Evolutionary conservation across 2,329 filamentous ascomycete species (phyloP).

Genomic region (Fusarium xylarioides): DNA sequence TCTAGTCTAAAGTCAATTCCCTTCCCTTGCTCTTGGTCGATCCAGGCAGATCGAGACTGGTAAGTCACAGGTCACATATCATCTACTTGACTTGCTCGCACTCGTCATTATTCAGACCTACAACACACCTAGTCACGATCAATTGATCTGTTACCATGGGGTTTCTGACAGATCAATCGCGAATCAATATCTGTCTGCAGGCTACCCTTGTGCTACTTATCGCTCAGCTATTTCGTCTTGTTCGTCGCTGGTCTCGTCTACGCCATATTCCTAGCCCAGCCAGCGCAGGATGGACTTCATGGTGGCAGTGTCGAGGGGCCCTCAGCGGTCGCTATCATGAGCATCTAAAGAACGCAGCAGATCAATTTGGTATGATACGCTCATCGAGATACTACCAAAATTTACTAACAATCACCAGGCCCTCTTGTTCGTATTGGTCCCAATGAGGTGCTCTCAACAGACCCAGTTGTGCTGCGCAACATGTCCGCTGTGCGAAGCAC

Average conservation of each 20-base stretch:
- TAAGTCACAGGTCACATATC: constrained; percentile 1
- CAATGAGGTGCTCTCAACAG: constrained; percentile 52
- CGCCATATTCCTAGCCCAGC: constrained; percentile 43
- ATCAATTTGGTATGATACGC: constrained; percentile 35
- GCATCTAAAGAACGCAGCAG: constrained; percentile 36
- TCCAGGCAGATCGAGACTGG: neutral
- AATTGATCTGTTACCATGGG: constrained; percentile 18
- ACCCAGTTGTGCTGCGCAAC: constrained; percentile 50
- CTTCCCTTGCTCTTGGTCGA: neutral
- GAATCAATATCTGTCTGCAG: neutral
- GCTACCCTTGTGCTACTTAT: neutral
- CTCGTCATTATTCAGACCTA: neutral
- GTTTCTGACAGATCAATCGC: neutral
- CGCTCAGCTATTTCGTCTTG: neutral
- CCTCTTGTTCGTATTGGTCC: constrained; percentile 55
- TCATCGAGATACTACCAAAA: fast-evolving
- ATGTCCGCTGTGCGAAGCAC: constrained; percentile 50
- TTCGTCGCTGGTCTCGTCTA: constrained; percentile 42
- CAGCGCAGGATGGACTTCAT: constrained; percentile 41
- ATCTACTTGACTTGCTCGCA: neutral
- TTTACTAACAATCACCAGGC: constrained; percentile 32
- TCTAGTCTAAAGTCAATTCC: neutral
- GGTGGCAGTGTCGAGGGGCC: constrained; percentile 44
- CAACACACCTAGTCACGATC: neutral
- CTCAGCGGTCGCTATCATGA: constrained; percentile 44